Evolutionary conservation across 495 filamentous ascomycete genomes (phyloP), one percentile per base, ranked within the genome.

Genomic region (Daldinia vernicosa): DNA sequence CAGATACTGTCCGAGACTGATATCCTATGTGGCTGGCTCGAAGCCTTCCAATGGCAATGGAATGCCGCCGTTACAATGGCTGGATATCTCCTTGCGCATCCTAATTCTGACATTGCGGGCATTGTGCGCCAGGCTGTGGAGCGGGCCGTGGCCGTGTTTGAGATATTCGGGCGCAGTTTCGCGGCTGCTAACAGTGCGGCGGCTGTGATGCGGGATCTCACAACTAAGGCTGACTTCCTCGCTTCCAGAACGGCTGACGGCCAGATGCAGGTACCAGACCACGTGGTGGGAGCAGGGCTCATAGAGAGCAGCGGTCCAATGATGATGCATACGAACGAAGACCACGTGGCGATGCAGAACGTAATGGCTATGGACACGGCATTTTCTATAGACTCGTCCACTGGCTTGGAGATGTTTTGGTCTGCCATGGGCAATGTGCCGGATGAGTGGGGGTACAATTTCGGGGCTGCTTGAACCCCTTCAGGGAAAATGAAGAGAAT

Each of bases 251-350:
- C 43, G 43, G 43, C 8, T 9, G 43, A 47, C 43, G 19, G 19
- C 19, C 43, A 24, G 0, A 47, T 47, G 43, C 43, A 47, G 19
- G 43, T 47, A 47, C 43, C 17, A 4, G 43, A 47, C 43, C 43
- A 47, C 43, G 19, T 47, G 19, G 9, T 47, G 9, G 43, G 43
- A 47, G 19, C 43, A 47, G 43, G 43, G 19, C 11, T 15, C 5
- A 47, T 47, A 47, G 43, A 47, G 43, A 8, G 19, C 6, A 24
- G 43, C 3, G 19, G 43, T 1, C 43, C 43, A 0, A 47, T 47
- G 43, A 47, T 47, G 43, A 47, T 47, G 43, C 43, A 47, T 47
- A 47, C 43, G 12, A 47, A 12, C 19, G 43, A 47, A 47, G 43
- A 47, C 9, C 43, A 47, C 19, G 22, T 47, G 19, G 19, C 8